Percentiles rank a stretch among this genome's conserved stretches.
These are phyloP conservation scores for Trichomonas gallinae DNA, from an alignment of 208 protist genomes.

Conservation along the genomic window DNA sequence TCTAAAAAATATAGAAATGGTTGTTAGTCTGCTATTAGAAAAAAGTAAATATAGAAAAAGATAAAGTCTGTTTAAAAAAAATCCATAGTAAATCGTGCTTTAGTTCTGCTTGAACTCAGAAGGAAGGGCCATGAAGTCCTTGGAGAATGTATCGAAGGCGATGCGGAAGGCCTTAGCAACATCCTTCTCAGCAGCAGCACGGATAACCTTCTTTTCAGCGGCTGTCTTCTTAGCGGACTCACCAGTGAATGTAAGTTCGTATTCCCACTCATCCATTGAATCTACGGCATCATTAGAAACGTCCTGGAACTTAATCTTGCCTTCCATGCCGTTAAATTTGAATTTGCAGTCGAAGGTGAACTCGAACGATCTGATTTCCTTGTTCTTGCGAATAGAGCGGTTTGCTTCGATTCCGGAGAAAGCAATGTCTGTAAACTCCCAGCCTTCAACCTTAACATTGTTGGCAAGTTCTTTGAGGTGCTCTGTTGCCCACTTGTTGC, in stretches of 20 bases:
- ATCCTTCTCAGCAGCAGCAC: background rate
- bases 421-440: background rate
- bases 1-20: too few relatives aligned
- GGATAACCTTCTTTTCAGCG: background rate
- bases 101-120: background rate
- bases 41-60: too few relatives aligned
- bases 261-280: background rate
- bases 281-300: background rate
- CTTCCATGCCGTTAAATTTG: conserved; percentile 10
- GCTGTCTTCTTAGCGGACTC: background rate
- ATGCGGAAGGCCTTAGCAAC: background rate
- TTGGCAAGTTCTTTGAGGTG: background rate
- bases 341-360: background rate
- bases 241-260: background rate
- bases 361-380: conserved; percentile 8
- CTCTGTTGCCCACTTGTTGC: background rate
- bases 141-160: background rate
- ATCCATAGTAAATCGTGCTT: background rate
- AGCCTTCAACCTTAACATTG: background rate
- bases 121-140: background rate
- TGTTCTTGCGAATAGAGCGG: background rate
- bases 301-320: background rate
- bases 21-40: too few relatives aligned
- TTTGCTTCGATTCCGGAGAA: background rate
- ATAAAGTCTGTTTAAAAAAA: too few relatives aligned